A percentile compares a stretch with the other conserved stretches of the same genome.
Evolutionary conservation across 257 asterid species (phyloP).

Genomic region (Penstemon eatonii): DNA sequence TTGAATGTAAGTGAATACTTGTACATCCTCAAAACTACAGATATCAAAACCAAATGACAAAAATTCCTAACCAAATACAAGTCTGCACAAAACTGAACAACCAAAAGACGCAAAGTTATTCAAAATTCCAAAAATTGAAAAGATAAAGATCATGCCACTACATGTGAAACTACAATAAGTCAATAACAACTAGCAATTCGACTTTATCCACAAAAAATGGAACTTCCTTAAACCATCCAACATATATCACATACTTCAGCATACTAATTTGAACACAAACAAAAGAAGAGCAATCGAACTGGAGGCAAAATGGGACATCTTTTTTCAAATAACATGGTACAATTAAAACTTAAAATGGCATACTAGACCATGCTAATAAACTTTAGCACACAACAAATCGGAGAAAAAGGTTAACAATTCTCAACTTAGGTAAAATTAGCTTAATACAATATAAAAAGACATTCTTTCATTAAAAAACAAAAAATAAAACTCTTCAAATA

Average conservation of each 20-base stretch:
- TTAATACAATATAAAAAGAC: too few relatives aligned
- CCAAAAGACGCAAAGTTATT: background rate
- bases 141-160: background rate
- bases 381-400: too few relatives aligned
- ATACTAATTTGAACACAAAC: background rate
- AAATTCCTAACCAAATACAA: background rate
- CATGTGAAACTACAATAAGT: background rate
- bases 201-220: slow-evolving; percentile 10
- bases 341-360: too few relatives aligned
- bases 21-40: slow-evolving; percentile 6
- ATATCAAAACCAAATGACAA: background rate
- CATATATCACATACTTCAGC: background rate
- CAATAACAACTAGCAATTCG: slow-evolving; percentile 6
- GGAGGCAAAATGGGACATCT: too few relatives aligned
- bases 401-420: background rate
- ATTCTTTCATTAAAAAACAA: too few relatives aligned
- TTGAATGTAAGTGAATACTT: background rate
- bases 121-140: background rate
- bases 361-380: too few relatives aligned
- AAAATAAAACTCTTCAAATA: background rate
- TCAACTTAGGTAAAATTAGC: background rate
- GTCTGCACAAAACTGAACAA: background rate
- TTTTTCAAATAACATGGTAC: too few relatives aligned
- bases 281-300: too few relatives aligned
- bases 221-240: background rate